These are phyloP conservation scores for Aspergillus campestris DNA, from an alignment of 495 filamentous ascomycete species.

Conservation along the genomic window DNA sequence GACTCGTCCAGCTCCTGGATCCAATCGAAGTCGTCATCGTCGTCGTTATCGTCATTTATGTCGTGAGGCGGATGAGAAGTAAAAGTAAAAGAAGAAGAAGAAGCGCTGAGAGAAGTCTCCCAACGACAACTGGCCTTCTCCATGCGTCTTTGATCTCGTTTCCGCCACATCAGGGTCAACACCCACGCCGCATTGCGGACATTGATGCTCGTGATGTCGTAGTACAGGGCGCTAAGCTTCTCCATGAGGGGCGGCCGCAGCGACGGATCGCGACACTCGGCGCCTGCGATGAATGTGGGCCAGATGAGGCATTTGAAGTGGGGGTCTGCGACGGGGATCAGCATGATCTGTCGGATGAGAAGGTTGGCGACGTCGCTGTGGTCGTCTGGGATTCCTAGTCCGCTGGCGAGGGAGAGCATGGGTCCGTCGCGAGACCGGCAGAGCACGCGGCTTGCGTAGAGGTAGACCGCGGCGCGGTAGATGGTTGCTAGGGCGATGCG, in stretches of 20 bases:
- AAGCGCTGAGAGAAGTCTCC: background rate
- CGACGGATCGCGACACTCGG: slow-evolving; percentile 28
- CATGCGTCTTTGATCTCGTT: slow-evolving; percentile 25
- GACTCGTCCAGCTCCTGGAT: slow-evolving; percentile 39
- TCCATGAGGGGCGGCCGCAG: slow-evolving; percentile 30
- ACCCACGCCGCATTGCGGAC: slow-evolving; percentile 41
- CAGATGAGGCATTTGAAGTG: slow-evolving; percentile 44
- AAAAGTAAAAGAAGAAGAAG: background rate
- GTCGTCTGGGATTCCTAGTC: slow-evolving; percentile 24
- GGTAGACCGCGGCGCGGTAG: slow-evolving; percentile 38
- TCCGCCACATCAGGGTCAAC: slow-evolving; percentile 39
- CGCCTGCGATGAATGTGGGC: slow-evolving; percentile 41
- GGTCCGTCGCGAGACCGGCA: slow-evolving; percentile 25
- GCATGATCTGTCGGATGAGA: slow-evolving; percentile 30
- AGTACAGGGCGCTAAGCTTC: slow-evolving; percentile 29
- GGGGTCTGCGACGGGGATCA: slow-evolving; percentile 28
- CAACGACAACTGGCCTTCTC: background rate
- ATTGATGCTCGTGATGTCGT: slow-evolving; percentile 35
- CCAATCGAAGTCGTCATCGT: slow-evolving; percentile 36
- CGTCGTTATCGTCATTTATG: slow-evolving; percentile 11
- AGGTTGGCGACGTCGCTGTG: slow-evolving; percentile 26
- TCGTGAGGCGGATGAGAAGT: background rate
- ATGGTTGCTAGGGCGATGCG: slow-evolving; percentile 34
- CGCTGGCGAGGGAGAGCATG: slow-evolving; percentile 15
- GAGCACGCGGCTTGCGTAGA: slow-evolving; percentile 38